Evolutionary conservation across 2,329 filamentous ascomycete species (phyloP), one percentile per base, ranked within the genome.

Genomic region (Fusarium nurragi): DNA sequence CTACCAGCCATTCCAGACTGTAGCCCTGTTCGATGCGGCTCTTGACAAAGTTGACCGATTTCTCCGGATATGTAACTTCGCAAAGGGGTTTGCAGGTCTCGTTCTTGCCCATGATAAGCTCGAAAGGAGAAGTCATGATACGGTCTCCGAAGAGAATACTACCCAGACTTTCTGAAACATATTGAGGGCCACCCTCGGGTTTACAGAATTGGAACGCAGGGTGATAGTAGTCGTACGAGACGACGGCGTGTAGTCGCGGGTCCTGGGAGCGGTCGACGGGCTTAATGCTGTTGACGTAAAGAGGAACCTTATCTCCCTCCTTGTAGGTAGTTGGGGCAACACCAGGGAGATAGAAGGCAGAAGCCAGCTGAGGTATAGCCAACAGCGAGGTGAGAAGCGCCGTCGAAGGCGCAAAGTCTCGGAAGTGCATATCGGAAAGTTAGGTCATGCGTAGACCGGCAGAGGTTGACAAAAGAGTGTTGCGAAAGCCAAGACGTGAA

Each of bases 111-210:
- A 99, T 97, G 68, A 88, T 86, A 60, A 98, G 82, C 74, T 97
- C 88, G 74, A 97, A 97, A 0, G 94, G 92, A 32, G 94, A 98
- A n/a, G 93, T 97, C 80, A 93, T 93, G 80, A 99, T 99, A 54
- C 95, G 88, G 79, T 99, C 95, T 69, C 95, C 95, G 71, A 99
- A 99, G 48, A 99, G 80, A 75, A 99, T 99, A 82, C 94, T 97
- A 22, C 95, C 95, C 65, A 99, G 79, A 62, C 77, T 78, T 80
- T 97, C 95, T 37, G 92, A 89, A 21, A 97, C 88, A 80, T 91
- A 86, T 75, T 94, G 78, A 10, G 93, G 89, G 3, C 92, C 92
- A 60, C 84, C 88, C 54, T 90, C 81, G 3, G 94, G 95, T 70
- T 86, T 81, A 78, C 95, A 99, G 82, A 97, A 97, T 74, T 91